phyloP scores from a whole-genome alignment of 2,329 filamentous ascomycete genomes.

The Colletotrichum destructivum region DNA sequence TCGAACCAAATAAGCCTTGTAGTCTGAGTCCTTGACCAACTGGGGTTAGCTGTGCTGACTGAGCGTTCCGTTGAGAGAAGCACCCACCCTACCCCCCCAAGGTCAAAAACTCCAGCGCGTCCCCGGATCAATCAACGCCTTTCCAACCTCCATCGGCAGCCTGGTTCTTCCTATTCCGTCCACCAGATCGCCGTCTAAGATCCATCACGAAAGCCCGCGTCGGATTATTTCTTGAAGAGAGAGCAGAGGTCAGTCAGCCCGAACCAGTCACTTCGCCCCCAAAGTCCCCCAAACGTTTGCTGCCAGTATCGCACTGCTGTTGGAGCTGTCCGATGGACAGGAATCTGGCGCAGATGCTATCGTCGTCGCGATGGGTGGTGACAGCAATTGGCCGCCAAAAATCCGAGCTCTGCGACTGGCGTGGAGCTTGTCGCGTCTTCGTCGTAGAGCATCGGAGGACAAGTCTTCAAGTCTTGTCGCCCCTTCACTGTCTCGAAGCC shows the following conservation, averaged over 20 bases:
- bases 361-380: conserved; percentile 7
- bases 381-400: not conserved
- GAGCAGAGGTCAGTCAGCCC: conserved; percentile 40
- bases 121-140: conserved; percentile 43
- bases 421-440: conserved; percentile 20
- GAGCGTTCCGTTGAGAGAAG: conserved; percentile 6
- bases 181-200: conserved; percentile 39
- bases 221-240: conserved; percentile 32
- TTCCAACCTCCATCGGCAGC: conserved; percentile 41
- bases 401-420: conserved; percentile 1
- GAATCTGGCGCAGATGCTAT: conserved; percentile 3
- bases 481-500: not conserved
- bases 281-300: conserved; percentile 14
- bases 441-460: conserved; percentile 1
- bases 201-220: conserved; percentile 42
- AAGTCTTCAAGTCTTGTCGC: not conserved
- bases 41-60: conserved; percentile 9
- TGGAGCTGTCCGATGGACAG: conserved; percentile 13
- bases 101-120: conserved; percentile 42
- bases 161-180: conserved; percentile 45
- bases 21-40: conserved; percentile 3
- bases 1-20: not conserved
- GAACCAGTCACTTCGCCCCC: conserved; percentile 12
- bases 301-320: conserved; percentile 8
- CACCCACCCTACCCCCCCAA: conserved; percentile 11